These are phyloP conservation scores for Adansonia madagascariensis DNA, from an alignment of 441 rosid genomes.

Conservation along the genomic window DNA sequence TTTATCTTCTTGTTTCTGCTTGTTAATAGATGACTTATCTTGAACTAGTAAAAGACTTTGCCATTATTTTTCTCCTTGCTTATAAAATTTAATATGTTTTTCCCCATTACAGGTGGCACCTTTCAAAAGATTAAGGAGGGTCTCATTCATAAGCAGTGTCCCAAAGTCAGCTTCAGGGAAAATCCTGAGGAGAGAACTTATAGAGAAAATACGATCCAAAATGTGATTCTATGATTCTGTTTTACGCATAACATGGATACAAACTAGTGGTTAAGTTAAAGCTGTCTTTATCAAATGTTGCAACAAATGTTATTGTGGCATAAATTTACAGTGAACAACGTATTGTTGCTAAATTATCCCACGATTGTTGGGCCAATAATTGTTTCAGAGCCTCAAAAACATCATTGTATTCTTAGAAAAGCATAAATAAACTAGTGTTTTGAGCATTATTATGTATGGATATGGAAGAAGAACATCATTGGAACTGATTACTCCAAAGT, in stretches of 20 bases:
- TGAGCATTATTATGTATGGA: background rate
- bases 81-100: background rate
- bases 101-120: constrained; percentile 57
- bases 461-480: background rate
- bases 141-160: constrained; percentile 51
- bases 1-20: background rate
- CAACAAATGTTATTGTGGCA: background rate
- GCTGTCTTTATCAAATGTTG: background rate
- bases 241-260: background rate
- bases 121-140: constrained; percentile 55
- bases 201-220: constrained; percentile 55
- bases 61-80: background rate
- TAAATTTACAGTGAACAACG: background rate
- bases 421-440: background rate
- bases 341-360: background rate
- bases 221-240: constrained; percentile 28
- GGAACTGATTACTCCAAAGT: too few relatives aligned
- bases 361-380: background rate
- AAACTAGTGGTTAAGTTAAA: background rate
- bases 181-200: constrained; percentile 64
- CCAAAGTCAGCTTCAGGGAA: constrained; percentile 73
- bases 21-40: background rate
- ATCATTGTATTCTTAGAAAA: background rate
- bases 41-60: background rate
- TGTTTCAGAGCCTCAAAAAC: background rate